phyloP scores from a whole-genome alignment of 805 yeast genomes.

The Hanseniaspora occidentalis region DNA sequence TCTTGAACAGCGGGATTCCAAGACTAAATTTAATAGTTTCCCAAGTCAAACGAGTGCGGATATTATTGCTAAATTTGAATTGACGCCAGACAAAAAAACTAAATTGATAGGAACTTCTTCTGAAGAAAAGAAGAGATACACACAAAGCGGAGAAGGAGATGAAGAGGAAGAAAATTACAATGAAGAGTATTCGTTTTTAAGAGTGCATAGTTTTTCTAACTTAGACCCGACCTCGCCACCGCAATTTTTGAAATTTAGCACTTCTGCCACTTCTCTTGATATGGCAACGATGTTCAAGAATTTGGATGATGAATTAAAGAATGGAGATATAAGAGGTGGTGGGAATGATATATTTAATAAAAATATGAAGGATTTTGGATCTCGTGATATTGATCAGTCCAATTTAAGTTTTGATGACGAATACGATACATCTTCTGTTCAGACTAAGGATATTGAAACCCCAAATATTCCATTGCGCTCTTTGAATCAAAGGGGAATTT shows the following conservation, averaged over 20 bases:
- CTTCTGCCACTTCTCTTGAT: background rate
- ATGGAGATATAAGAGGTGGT: background rate
- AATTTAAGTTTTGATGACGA: background rate
- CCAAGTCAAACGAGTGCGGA: conserved; percentile 24
- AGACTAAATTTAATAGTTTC: no score
- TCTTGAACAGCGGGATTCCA: no score
- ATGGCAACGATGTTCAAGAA: conserved; percentile 22
- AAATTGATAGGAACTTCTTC: conserved; percentile 3
- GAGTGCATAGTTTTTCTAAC: no score
- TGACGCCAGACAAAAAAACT: conserved; percentile 17
- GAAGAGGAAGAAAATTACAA: background rate
- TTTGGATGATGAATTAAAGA: conserved; percentile 13
- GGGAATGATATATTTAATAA: no score
- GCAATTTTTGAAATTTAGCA: background rate
- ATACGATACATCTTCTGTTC: background rate
- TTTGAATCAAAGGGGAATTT: no score
- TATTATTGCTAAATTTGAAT: conserved; percentile 20
- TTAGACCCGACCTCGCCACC: no score
- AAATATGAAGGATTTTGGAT: no score
- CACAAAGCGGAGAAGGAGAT: background rate
- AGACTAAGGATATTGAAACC: no score
- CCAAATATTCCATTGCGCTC: no score
- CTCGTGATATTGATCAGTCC: no score
- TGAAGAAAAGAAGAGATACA: background rate
- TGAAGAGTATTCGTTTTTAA: no score